Base-by-base conservation (phyloP, 2,329 filamentous ascomycete species). In the Colletotrichum trifolii region DNA sequence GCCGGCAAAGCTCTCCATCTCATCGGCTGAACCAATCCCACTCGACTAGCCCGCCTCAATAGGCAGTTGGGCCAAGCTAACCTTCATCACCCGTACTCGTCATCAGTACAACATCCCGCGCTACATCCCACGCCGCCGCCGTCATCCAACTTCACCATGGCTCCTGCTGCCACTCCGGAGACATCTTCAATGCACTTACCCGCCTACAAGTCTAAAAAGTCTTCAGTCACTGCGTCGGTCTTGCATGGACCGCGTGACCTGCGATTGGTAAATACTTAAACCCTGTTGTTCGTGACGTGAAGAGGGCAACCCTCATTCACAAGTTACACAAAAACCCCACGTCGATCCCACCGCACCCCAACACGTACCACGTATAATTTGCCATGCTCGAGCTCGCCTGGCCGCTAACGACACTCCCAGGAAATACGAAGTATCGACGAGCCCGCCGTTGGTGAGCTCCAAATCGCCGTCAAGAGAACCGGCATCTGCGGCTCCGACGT, bases 401-500 rank as follows among this genome's bases (percentile, higher is more conserved):
- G 8, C 10, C 53, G 49, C 70, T 71, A 67, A 72, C 67, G 15
- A 60, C 53, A 46, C 42, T 43, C 12, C 33, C 68, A 87, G 85
- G 85, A 88, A 75, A 74, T 75, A 46, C 79, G 83, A 71, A 81
- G 62, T 42, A 81, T 88, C 40, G 78, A 82, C 48, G 78, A 80
- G 8, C 83, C 83, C 7, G 74, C 72, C 33, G 68, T 71, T 34
- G 83, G 82, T 59, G 88, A 91, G 72, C 81, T 91, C 60, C 89
- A 91, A 75, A 83, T 91, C 71, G 82, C 86, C 69, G 82, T 91
- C 74, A 86, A 85, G 71, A 83, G 86, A 7, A 91, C 89, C 33
- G 89, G 89, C 42, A 88, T 91, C 70, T 91, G 89, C 74, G 89
- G 89, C 60, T 91, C 88, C 8, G 89, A 91, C 75, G 85, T 91